Base-by-base conservation (phyloP, 139 green algal genomes). In the Coccomyxa sp. region DNA sequence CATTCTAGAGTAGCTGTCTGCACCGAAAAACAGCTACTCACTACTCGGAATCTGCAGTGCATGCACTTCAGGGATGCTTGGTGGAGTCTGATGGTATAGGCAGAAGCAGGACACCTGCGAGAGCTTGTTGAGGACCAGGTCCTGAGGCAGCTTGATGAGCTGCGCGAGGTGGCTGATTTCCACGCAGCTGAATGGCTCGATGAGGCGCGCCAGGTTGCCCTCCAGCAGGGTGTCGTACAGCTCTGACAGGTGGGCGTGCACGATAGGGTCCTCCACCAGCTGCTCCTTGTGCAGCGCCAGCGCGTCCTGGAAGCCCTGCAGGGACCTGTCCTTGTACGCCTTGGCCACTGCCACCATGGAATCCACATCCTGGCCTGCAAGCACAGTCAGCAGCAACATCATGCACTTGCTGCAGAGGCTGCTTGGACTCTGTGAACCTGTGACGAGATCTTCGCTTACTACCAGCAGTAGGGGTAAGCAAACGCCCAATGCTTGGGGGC, bases 121-220 rank as follows among this genome's bases (percentile, higher is more conserved):
- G 8, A 99, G 89, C 90, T 99, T 99, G 38, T 77, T 68, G 87
- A 98, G 93, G 71, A 99, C 95, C 6, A 75, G 80, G 0, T 87
- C 71, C 29, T 89, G 6, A 0, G 95, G 94, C 81, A 99, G 89
- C 35, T 91, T 78, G 75, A 99, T 98, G 38, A 98, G 91, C 0
- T 79, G 38, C 2, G 96, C 96, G 7, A 99, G 75, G 88, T 99
- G 94, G 2, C 82, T 70, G 31, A 99, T 93, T 86, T 99, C 94
- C 34, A 99, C 96, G 0, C 91, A 83, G 16, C 80, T 92, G 87
- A 93, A 99, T 0, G 96, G 96, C 90, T 99, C 95, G 36, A 99
- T 97, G 41, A 99, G 79, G 0, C 95, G 90, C 64, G 89, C 58
- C 40, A 92, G 81, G 83, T 92, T 92, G 58, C 87, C 75, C 74